Percentiles rank a stretch among this genome's conserved stretches.
phyloP scores from a whole-genome alignment of 1,139 yeast species.

The Candida sanyaensis region DNA sequence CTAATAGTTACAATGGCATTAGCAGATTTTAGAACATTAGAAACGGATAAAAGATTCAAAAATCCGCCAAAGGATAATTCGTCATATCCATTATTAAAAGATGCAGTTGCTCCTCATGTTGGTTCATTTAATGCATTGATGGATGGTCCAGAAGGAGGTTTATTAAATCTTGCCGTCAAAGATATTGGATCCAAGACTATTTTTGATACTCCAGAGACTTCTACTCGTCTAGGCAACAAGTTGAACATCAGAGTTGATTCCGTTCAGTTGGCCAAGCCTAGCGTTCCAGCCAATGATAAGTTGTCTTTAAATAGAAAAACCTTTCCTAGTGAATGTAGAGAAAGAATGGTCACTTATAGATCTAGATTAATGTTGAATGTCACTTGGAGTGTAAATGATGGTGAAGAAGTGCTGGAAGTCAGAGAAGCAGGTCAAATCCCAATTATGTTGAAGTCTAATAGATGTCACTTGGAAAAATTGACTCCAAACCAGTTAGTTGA shows the following conservation, averaged over 20 bases:
- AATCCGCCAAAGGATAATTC: slow-evolving; percentile 88
- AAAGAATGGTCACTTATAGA: slow-evolving; percentile 76
- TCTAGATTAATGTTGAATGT: slow-evolving; percentile 76
- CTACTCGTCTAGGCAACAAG: slow-evolving; percentile 78
- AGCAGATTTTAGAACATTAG: slow-evolving; percentile 78
- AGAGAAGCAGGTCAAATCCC: slow-evolving; percentile 95
- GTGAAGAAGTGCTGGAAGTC: slow-evolving; percentile 75
- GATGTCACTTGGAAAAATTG: slow-evolving; percentile 85
- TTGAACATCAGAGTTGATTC: slow-evolving; percentile 77
- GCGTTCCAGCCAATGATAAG: slow-evolving; percentile 73
- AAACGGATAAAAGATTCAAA: slow-evolving; percentile 80
- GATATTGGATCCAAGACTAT: slow-evolving; percentile 87
- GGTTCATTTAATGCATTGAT: slow-evolving; percentile 96
- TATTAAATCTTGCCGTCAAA: slow-evolving; percentile 79
- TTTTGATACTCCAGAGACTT: slow-evolving; percentile 70
- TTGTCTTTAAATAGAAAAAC: slow-evolving; percentile 77
- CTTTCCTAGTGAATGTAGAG: slow-evolving; percentile 90
- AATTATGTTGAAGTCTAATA: slow-evolving; percentile 82
- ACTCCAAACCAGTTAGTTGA: slow-evolving; percentile 81
- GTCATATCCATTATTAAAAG: slow-evolving; percentile 77
- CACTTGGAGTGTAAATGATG: slow-evolving; percentile 84
- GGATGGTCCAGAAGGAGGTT: slow-evolving; percentile 83
- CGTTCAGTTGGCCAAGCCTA: slow-evolving; percentile 84
- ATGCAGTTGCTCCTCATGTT: slow-evolving; percentile 92
- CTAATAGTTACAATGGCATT: slow-evolving; percentile 8